Conservation (phyloP, 2,329 filamentous ascomycete genomes). For the Alternaria brassicicola region DNA sequence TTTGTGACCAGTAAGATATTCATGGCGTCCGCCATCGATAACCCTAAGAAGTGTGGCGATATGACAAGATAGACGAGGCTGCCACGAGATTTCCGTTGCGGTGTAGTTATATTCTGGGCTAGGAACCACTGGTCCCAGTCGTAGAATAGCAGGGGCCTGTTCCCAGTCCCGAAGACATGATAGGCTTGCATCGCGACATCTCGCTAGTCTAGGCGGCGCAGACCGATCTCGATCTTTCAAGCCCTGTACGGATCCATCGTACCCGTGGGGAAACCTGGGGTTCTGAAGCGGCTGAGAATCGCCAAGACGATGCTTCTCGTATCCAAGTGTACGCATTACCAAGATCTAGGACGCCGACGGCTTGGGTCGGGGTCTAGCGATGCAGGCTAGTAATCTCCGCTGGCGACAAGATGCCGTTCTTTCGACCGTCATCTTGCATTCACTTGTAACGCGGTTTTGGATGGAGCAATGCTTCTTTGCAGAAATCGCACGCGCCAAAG, state of each 20-base stretch:
- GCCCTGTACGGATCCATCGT: not conserved
- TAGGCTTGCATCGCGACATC: conserved; percentile 4
- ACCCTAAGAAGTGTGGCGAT: conserved; percentile 31
- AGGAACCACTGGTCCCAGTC: conserved; percentile 2
- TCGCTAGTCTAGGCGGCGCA: conserved; percentile 7
- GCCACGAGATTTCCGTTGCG: conserved; percentile 1
- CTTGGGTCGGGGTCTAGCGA: not conserved
- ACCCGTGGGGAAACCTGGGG: conserved; percentile 2
- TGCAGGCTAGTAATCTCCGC: not conserved
- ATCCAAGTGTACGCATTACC: conserved; percentile 2
- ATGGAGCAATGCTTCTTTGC: not conserved
- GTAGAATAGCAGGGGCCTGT: conserved; percentile 2
- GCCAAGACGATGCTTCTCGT: conserved; percentile 6
- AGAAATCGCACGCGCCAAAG: not conserved
- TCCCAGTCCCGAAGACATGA: not conserved
- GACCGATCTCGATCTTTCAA: conserved; percentile 16
- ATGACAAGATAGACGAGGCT: conserved; percentile 1
- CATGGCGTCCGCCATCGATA: conserved; percentile 29
- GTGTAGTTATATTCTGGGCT: not conserved
- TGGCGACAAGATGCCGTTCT: not conserved
- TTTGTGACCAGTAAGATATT: conserved; percentile 4
- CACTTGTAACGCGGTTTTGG: not conserved
- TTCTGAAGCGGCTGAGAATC: conserved; percentile 16
- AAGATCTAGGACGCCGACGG: not conserved
- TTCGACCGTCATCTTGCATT: not conserved